Evolutionary conservation across 1,284 basidiomycete genomes (phyloP).

Genomic region (Ganoderma meredithae): DNA sequence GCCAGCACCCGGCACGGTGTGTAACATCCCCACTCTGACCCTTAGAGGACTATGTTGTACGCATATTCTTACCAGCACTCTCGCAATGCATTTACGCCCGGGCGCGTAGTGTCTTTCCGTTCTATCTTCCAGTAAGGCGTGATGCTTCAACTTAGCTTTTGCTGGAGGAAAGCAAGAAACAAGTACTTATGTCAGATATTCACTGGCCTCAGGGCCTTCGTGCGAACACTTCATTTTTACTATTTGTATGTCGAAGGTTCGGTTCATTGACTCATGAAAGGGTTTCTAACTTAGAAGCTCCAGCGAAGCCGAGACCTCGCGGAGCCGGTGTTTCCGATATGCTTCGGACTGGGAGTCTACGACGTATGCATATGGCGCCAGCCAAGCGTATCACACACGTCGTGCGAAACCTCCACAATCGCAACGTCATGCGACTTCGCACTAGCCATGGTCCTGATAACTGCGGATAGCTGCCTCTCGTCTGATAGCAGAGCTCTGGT

Average conservation of each 20-base stretch:
- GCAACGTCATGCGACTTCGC: neutral
- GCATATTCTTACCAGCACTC: constrained; percentile 15
- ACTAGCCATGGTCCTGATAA: neutral
- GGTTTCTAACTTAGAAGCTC: too few relatives aligned
- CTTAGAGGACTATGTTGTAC: constrained; percentile 23
- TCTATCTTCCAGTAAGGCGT: constrained; percentile 60
- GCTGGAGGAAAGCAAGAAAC: too few relatives aligned
- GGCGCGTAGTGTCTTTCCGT: constrained; percentile 54
- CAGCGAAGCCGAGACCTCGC: too few relatives aligned
- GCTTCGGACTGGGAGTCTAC: neutral
- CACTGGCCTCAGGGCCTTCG: neutral
- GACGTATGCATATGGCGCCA: too few relatives aligned
- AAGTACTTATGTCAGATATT: neutral
- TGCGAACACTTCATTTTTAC: too few relatives aligned
- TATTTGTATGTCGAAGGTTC: too few relatives aligned
- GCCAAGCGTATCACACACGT: neutral
- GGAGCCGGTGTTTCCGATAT: neutral
- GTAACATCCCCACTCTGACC: constrained; percentile 15
- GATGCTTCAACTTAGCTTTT: neutral
- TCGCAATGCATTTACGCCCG: constrained; percentile 12
- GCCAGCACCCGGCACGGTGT: constrained; percentile 1
- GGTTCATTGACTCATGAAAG: too few relatives aligned
- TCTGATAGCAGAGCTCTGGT: too few relatives aligned
- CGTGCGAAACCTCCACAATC: neutral
- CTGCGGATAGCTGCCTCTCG: too few relatives aligned